These are phyloP conservation scores for Olyra latifolia DNA, from an alignment of 176 grass and related monocot genomes.

Conservation along the genomic window DNA sequence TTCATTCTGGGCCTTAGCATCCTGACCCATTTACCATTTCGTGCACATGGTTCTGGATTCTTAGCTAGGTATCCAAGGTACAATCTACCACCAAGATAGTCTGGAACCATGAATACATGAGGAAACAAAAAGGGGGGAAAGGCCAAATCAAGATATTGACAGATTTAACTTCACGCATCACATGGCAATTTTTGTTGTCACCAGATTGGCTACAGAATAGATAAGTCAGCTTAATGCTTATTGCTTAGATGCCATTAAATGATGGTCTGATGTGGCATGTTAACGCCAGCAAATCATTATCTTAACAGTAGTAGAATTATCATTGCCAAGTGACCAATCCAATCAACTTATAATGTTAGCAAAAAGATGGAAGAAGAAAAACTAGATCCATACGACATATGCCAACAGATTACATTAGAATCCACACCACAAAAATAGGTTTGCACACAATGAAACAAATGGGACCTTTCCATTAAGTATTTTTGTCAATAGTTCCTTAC, in stretches of 20 bases:
- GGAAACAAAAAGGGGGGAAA: background rate
- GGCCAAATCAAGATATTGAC: background rate
- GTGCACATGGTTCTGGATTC: background rate
- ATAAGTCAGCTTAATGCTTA: background rate
- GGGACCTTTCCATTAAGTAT: slow-evolving; percentile 6
- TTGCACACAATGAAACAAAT: background rate
- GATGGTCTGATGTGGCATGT: slow-evolving; percentile 16
- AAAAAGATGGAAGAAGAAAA: slow-evolving; percentile 2
- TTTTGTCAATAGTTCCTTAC: slow-evolving; percentile 49
- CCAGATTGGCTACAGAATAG: background rate
- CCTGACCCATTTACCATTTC: background rate
- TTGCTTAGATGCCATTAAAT: background rate
- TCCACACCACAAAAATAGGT: background rate
- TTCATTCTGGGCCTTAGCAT: background rate
- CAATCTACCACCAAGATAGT: background rate
- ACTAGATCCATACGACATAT: background rate
- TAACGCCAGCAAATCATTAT: background rate
- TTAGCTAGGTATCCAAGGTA: background rate
- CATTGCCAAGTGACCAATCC: background rate
- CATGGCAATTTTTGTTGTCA: background rate
- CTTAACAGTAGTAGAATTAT: slow-evolving; percentile 9
- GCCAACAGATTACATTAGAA: background rate
- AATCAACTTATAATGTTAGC: background rate
- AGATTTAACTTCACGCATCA: background rate
- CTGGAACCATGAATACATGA: background rate